Base-by-base conservation (phyloP, 805 yeast genomes). In the Tetrapisispora namnaoensis region DNA sequence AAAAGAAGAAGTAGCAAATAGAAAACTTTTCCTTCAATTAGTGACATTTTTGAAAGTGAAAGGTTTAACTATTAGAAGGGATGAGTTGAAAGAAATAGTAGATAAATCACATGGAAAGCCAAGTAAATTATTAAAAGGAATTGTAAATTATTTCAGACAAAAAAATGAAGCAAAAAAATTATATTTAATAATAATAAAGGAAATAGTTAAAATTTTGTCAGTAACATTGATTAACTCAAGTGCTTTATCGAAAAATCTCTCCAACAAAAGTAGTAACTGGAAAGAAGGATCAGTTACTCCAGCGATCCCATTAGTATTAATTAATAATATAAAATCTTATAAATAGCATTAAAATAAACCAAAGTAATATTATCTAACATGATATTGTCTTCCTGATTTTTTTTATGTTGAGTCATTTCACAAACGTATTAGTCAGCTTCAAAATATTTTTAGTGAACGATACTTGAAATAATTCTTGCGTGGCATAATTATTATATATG, bases 41-140 rank as follows among this genome's bases (percentile, higher is more conserved):
- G 74, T 71, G 46, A 61, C 68, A 5, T 74, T 76, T 47, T 58
- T 78, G 41, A 71, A 69, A 28, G 66, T 73, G 53, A 72, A 75
- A 46, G 80, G 80, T 0, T 57, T 78, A 21, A 68, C 74, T 2
- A 75, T 78, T 8, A 65, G 73, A 7, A 59, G 65, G 9, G 70
- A 69, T 0, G 69, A 65, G 27, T 52, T 78, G 22, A 55, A 58
- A 6, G 65, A 62, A 13, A 70, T 78, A 4, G 61, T 77, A 1
- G 63, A 67, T 1, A 55, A 54, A 6, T 55, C 76, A 7, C 60
- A 70, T 0, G 72, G 74, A 0, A 71, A 68, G 3, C 68, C 73
- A 4, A 52, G 67, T 0, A 48, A 45, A 1, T 49, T 79, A 16
- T 46, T 70, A 37, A 75, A 72, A 51, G 68, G 68, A 24, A 55